Base-by-base conservation (phyloP, 257 asterid genomes). In the Lavandula angustifolia region DNA sequence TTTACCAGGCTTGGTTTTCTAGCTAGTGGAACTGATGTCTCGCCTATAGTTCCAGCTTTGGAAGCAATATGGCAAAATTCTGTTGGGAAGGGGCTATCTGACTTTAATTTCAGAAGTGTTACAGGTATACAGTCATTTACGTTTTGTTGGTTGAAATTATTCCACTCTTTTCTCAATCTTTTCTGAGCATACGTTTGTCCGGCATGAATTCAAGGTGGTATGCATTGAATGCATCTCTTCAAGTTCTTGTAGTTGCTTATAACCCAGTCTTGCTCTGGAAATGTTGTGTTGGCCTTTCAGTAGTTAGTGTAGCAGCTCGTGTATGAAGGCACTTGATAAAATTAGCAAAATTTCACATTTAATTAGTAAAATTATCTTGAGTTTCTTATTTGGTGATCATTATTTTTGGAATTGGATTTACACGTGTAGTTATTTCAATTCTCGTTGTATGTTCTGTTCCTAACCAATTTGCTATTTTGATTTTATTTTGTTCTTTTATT, bases 51-150 rank as follows among this genome's bases (percentile, higher is more conserved):
- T 81, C 99, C 99, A 32, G 99, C 99, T 33, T 74, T 94, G 72
- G 99, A 94, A 77, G 85, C 99, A 59, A 94, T 94, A 73, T 94
- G 99, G 99, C 99, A 90, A 67, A 90, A 94, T 62, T 94, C 99
- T 11, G 94, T 85, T 41, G 99, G 86, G 61, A 94, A 94, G 70
- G 99, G 99, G 66, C 95, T 94, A 29, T 81, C 97, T 6, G 99
- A 87, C 79, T 94, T 94, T 63, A 94, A 94, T 73, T 94, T 94
- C 78, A 82, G 97, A 87, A 94, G 85, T 71, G 99, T 94, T 71
- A 94, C 99, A 47, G 99, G 99, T 94, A 76, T 41, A 37, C 49
- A 47, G 56, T 54, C 49, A 62, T 51, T 75, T 77, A 38, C 63
- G 14, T 35, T 38, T 62, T 40, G 58, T 37, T 44, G 66, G 47